Evolutionary conservation across 2,329 filamentous ascomycete species (phyloP), one percentile per base, ranked within the genome.

Genomic region (Penicillium concentricum): DNA sequence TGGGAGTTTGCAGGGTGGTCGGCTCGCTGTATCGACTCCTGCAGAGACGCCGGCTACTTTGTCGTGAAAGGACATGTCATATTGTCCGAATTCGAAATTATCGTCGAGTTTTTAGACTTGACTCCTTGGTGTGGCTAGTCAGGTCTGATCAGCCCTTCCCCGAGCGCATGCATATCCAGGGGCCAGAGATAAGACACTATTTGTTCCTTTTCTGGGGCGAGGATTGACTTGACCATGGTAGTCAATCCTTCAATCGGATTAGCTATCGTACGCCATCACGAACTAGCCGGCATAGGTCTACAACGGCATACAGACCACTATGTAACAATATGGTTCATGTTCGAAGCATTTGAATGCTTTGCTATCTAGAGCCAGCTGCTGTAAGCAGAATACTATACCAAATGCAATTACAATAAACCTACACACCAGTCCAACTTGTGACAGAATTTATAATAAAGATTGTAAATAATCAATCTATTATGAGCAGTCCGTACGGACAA

Each of bases 1-100:
- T 58, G 69, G 67, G 30, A 72, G 65, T 50, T 65, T 75, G 32
- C 66, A 70, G 49, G 60, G 58, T 22, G 62, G 60, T 6, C 43
- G 48, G 7, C 58, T 52, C 26, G 56, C 59, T 45, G 43, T 38
- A 13, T 42, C 28, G 12, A 34, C 43, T 39, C 38, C 34, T 35
- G 39, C 44, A 53, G 52, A 38, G 26, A 15, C 24, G 3, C 57
- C 51, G 26, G 45, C 46, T 48, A 46, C 39, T 28, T 26, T 49
- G 20, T 35, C 43, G 16, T 56, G 54, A 51, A 34, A 34, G 9
- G 30, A 22, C 20, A 15, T 38, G 35, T 22, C 12, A 10, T 22
- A 30, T 32, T n/a, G 24, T 47, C n/a, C 24, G 7, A 16, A n/a
- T 30, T 24, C 8, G 24, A 46, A 15, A 38, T 16, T 30, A 38